Evolutionary conservation across 176 grass and related monocot species (phyloP).

Genomic region (Dendrocalamus sinicus): DNA sequence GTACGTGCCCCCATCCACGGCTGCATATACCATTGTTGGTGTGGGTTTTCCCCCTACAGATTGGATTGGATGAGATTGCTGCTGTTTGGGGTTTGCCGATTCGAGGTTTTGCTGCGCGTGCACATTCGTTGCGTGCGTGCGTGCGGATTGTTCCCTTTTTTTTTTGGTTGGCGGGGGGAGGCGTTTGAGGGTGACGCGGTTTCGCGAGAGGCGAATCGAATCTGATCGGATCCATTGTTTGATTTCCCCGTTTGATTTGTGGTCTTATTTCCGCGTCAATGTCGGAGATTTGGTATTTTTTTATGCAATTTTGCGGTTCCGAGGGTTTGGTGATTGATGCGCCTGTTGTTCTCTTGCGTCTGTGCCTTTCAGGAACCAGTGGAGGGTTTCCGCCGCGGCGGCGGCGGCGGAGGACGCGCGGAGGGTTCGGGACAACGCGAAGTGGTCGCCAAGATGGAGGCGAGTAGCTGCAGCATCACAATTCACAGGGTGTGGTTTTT

Average conservation of each 20-base stretch:
- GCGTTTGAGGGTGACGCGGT: no score
- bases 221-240: slow-evolving; percentile 30
- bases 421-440: slow-evolving; percentile 17
- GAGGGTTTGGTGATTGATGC: slow-evolving; percentile 23
- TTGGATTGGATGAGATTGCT: neutral
- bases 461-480: slow-evolving; percentile 27
- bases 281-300: neutral
- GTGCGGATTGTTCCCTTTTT: no score
- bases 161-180: no score
- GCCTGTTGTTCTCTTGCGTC: neutral
- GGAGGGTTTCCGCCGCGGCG: neutral
- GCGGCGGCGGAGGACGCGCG: neutral
- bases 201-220: neutral
- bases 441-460: slow-evolving; percentile 47
- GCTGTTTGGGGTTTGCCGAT: neutral
- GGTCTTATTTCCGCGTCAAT: neutral
- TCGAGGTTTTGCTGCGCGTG: neutral
- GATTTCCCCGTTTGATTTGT: neutral
- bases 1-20: no score
- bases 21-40: neutral
- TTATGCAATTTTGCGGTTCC: neutral
- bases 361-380: slow-evolving; percentile 34
- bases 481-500: neutral
- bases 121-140: no score
- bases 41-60: neutral